These are phyloP conservation scores for Xylaria grammica DNA, from an alignment of 495 filamentous ascomycete genomes.

Conservation along the genomic window DNA sequence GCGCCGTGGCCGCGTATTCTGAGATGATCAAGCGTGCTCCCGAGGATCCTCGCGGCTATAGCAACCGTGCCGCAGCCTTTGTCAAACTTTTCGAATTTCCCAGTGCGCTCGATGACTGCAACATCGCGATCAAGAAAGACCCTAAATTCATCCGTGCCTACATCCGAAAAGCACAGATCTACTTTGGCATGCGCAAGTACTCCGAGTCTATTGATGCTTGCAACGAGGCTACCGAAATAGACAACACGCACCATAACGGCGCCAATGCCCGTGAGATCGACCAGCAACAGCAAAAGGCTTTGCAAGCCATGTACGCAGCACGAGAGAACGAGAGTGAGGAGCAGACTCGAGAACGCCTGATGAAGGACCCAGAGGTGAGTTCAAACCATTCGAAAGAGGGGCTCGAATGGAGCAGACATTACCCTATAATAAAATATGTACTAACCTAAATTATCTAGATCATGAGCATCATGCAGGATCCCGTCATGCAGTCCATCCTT, in stretches of 20 bases:
- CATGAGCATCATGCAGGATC: constrained; percentile 88
- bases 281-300: constrained; percentile 91
- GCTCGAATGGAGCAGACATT: no score
- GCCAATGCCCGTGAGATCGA: constrained; percentile 89
- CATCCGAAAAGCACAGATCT: constrained; percentile 90
- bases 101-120: constrained; percentile 89
- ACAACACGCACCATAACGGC: constrained; percentile 66
- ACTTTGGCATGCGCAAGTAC: constrained; percentile 96
- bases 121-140: constrained; percentile 87
- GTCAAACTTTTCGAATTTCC: constrained; percentile 97
- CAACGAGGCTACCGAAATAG: constrained; percentile 76
- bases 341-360: constrained; percentile 89
- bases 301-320: constrained; percentile 84
- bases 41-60: constrained; percentile 91
- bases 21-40: constrained; percentile 98
- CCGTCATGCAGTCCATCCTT: constrained; percentile 96
- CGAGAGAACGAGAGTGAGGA: constrained; percentile 95
- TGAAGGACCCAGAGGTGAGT: constrained; percentile 89
- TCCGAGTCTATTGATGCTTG: constrained; percentile 90
- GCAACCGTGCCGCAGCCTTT: constrained; percentile 94
- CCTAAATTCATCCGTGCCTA: constrained; percentile 94
- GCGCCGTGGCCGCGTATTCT: constrained; percentile 89
- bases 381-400: neutral
- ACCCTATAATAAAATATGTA: neutral
- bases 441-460: constrained; percentile 63